Percentiles rank a stretch among this genome's conserved stretches.
Conservation (phyloP, 305 asterid genomes). For the Rubia tinctorum region DNA sequence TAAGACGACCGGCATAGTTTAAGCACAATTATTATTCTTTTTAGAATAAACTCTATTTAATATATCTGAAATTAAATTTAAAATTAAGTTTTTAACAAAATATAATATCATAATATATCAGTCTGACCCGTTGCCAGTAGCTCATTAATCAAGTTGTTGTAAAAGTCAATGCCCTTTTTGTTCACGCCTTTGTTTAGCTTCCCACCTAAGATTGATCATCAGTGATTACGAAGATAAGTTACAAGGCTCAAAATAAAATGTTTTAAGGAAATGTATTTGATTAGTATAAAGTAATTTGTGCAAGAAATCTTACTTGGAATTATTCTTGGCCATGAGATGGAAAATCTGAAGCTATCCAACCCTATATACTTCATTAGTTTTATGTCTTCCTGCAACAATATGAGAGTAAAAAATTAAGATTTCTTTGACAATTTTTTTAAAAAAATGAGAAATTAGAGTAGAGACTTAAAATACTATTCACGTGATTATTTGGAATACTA, state of each 20-base stretch:
- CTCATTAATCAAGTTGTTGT: slow-evolving; percentile 9
- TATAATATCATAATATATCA: too few species aligned
- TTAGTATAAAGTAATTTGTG: too few species aligned
- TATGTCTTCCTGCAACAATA: slow-evolving; percentile 6
- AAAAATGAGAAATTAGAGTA: too few species aligned
- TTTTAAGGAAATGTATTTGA: not conserved
- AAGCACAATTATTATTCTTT: too few species aligned
- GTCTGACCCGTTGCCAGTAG: not conserved
- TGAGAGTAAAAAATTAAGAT: too few species aligned
- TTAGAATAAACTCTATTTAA: too few species aligned
- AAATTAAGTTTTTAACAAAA: too few species aligned
- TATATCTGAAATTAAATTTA: too few species aligned
- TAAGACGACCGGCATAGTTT: too few species aligned
- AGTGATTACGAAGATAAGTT: not conserved
- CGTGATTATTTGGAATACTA: too few species aligned
- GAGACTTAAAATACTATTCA: not conserved
- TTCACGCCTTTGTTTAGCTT: slow-evolving; percentile 5
- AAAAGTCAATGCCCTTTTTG: slow-evolving; percentile 2
- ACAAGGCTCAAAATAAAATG: not conserved
- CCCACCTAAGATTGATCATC: slow-evolving; percentile 1
- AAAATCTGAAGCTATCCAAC: slow-evolving; percentile 6
- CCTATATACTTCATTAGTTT: slow-evolving; percentile 6
- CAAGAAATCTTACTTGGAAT: slow-evolving; percentile 5
- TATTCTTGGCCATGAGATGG: slow-evolving; percentile 13
- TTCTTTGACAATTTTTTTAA: too few species aligned